Evolutionary conservation across 2,329 filamentous ascomycete species (phyloP), one percentile per base, ranked within the genome.

Genomic region (Apiospora malaysiana): DNA sequence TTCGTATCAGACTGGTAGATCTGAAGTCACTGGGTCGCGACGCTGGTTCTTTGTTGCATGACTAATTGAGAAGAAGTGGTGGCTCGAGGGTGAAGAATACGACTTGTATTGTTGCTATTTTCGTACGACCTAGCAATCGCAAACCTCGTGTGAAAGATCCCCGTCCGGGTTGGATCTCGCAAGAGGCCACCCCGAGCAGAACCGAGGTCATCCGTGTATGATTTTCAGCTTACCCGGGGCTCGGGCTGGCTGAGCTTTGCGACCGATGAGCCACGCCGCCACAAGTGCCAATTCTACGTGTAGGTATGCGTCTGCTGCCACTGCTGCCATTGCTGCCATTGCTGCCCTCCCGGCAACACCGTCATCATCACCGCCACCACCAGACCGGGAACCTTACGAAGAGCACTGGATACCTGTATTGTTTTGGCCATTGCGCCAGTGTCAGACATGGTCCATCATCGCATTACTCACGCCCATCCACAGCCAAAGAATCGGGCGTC

Each of bases 391-490:
- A 63, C 56, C 56, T 63, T 63, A 63, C 56, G 27, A 40, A 40
- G 32, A 32, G 21, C 56, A n/a, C 32, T 40, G 56, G 32, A 63
- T 40, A 63, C 32, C 56, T 63, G 56, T 40, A 21, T 9, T 63
- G 56, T 63, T 63, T 63, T 63, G 56, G 56, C 56, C 56, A 63
- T 63, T 10, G 56, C 56, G 32, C 56, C 56, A 40, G 32, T 59
- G 51, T 63, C 32, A 63, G 56, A 63, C 56, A 63, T 63, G 56
- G n/a, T n/a, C 56, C 23, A 32, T 32, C 56, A 10, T 23, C 27
- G 32, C 56, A 63, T 63, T 63, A 63, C 56, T 63, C 56, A 59
- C 51, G 56, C 9, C 16, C 27, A 21, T 4, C 10, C 14, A 9
- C 51, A n/a, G 32, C 32, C 21, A 6, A 18, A n/a, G 16, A 18